These are phyloP conservation scores for Verticillium zaregamsianum DNA, from an alignment of 2,329 filamentous ascomycete genomes.

Conservation along the genomic window DNA sequence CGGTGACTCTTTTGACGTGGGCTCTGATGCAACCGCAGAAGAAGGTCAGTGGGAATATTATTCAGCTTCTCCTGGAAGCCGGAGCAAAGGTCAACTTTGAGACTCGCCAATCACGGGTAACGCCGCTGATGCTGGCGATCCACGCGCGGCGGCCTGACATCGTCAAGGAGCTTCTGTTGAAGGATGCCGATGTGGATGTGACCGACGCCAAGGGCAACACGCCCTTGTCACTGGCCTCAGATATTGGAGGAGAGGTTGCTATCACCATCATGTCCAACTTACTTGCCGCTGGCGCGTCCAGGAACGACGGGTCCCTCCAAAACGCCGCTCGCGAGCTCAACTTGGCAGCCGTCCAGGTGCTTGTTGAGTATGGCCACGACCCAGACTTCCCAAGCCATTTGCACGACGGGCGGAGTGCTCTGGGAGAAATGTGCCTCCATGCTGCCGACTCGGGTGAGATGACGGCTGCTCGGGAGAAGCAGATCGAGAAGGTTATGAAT, in stretches of 20 bases:
- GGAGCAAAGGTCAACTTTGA: constrained; percentile 55
- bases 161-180: constrained; percentile 50
- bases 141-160: constrained; percentile 51
- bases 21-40: constrained; percentile 60
- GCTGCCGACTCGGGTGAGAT: constrained; percentile 43
- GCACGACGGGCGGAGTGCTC: constrained; percentile 57
- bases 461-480: constrained; percentile 42
- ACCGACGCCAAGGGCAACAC: constrained; percentile 54
- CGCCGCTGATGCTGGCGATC: constrained; percentile 58
- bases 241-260: constrained; percentile 47
- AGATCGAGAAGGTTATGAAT: constrained; percentile 53
- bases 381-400: constrained; percentile 61
- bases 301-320: constrained; percentile 64
- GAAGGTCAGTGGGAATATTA: constrained; percentile 53
- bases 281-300: constrained; percentile 50
- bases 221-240: constrained; percentile 56
- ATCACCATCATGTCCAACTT: constrained; percentile 51
- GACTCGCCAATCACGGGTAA: constrained; percentile 45
- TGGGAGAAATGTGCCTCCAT: constrained; percentile 60
- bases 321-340: constrained; percentile 59
- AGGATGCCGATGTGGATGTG: constrained; percentile 56
- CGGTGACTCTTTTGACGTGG: constrained; percentile 56
- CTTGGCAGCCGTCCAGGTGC: constrained; percentile 47
- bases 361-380: constrained; percentile 57
- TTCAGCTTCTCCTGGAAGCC: constrained; percentile 51